These are phyloP conservation scores for Anthostomella pinea DNA, from an alignment of 2,329 filamentous ascomycete species.

Conservation along the genomic window DNA sequence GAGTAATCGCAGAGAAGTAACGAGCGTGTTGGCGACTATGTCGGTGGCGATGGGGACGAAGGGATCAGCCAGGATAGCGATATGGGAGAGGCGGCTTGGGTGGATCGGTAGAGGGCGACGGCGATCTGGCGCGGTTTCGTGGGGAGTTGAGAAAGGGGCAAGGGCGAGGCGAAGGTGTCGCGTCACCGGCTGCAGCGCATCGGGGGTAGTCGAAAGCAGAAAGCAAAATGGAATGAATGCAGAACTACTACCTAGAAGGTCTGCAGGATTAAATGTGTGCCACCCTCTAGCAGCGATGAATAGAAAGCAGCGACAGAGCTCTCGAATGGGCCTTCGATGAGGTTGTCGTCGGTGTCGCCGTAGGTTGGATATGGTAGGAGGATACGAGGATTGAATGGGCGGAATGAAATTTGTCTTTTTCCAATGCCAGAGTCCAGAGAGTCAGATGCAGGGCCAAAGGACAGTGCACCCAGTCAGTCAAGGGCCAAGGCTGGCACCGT, in stretches of 20 bases:
- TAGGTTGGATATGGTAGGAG: conserved; percentile 2
- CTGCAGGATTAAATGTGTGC: too few species aligned
- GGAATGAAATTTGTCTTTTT: conserved; percentile 11
- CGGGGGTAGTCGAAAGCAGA: conserved; percentile 18
- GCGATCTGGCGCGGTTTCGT: conserved; percentile 7
- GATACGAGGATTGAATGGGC: conserved; percentile 7
- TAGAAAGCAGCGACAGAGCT: neutral
- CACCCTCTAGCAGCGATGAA: neutral
- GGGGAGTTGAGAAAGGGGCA: conserved; percentile 13
- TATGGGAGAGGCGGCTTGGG: neutral
- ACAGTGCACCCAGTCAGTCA: too few species aligned
- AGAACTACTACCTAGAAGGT: too few species aligned
- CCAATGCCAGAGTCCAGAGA: neutral
- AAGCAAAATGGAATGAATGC: conserved; percentile 9
- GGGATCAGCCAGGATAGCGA: conserved; percentile 3
- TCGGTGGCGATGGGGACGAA: conserved; percentile 6
- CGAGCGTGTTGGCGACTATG: conserved; percentile 17
- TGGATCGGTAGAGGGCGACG: neutral
- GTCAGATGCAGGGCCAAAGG: too few species aligned
- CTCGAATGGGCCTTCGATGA: neutral
- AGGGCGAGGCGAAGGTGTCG: conserved; percentile 18
- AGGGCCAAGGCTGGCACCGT: too few species aligned
- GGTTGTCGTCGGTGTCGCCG: neutral
- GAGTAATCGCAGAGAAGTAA: conserved; percentile 18
- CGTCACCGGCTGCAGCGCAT: conserved; percentile 25